Percentiles rank a stretch among this genome's conserved stretches.
These are phyloP conservation scores for Teratosphaeria viscida DNA, from an alignment of 2,329 filamentous ascomycete genomes.

Conservation along the genomic window DNA sequence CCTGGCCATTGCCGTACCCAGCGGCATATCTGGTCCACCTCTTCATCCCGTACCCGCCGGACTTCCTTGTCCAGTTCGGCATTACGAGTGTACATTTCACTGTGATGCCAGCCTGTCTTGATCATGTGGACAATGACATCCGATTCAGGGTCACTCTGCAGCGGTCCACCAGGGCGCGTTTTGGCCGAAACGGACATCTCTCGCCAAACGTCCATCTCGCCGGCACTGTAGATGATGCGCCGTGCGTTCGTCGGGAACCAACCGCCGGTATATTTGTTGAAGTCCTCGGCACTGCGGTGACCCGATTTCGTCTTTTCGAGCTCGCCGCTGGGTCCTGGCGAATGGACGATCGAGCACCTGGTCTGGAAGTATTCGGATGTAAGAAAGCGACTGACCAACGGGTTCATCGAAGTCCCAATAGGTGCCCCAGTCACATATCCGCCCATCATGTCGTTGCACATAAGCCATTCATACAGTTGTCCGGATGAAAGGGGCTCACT, in stretches of 20 bases:
- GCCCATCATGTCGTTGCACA: background rate
- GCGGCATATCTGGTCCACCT: background rate
- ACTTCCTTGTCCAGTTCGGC: background rate
- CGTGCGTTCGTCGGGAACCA: background rate
- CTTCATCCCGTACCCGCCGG: background rate
- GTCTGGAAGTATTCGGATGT: background rate
- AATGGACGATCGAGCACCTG: background rate
- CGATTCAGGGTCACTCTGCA: background rate
- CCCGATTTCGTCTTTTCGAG: background rate
- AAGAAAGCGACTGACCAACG: background rate
- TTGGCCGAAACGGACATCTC: background rate
- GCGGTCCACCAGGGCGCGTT: background rate
- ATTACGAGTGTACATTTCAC: background rate
- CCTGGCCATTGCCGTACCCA: background rate
- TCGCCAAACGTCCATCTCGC: background rate
- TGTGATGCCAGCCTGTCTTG: background rate
- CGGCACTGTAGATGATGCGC: background rate
- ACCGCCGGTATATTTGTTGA: background rate
- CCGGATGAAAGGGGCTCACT: background rate
- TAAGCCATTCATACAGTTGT: background rate
- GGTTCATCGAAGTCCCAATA: background rate
- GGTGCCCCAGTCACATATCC: background rate
- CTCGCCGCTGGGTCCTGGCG: background rate
- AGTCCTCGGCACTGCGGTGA: background rate
- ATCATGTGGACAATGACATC: background rate